Evolutionary conservation across 345 rosid species (phyloP).

Genomic region (Pugionium dolabratum): DNA sequence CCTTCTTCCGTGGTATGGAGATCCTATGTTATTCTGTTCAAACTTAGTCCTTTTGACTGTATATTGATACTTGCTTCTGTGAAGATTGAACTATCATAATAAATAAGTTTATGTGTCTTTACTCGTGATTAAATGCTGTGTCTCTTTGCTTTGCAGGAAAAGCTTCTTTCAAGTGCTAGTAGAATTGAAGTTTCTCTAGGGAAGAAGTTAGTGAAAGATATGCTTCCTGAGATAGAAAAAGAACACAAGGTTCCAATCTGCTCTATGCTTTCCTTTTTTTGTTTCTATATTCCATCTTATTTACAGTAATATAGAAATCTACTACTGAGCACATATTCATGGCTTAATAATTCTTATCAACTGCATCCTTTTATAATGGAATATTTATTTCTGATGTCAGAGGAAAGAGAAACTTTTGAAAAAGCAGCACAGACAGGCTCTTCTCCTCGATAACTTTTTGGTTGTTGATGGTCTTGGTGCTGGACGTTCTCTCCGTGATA

Average conservation of each 20-base stretch:
- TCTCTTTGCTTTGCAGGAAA: conserved; percentile 64
- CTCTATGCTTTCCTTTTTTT: conserved; percentile 5
- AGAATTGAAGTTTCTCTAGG: conserved; percentile 87
- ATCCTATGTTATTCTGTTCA: conserved; percentile 1
- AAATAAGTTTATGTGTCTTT: not conserved
- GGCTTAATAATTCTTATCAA: conserved; percentile 16
- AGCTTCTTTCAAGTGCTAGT: conserved; percentile 78
- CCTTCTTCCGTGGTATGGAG: not conserved
- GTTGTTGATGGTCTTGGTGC: conserved; percentile 76
- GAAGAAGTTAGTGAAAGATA: conserved; percentile 82
- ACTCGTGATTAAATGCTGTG: conserved; percentile 10
- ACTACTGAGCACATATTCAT: not conserved
- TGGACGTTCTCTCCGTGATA: conserved; percentile 95
- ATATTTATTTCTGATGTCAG: conserved; percentile 22
- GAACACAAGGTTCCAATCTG: conserved; percentile 77
- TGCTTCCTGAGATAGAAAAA: conserved; percentile 97
- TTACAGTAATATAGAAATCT: conserved; percentile 14
- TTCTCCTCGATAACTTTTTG: conserved; percentile 83
- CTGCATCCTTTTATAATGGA: conserved; percentile 12
- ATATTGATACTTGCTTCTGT: conserved; percentile 7
- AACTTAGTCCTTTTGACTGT: conserved; percentile 13
- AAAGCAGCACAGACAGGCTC: conserved; percentile 95
- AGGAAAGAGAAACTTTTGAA: conserved; percentile 47
- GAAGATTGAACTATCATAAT: conserved; percentile 10
- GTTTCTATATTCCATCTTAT: conserved; percentile 1